Evolutionary conservation across 257 asterid species (phyloP).

Genomic region (Primulina tabacum): DNA sequence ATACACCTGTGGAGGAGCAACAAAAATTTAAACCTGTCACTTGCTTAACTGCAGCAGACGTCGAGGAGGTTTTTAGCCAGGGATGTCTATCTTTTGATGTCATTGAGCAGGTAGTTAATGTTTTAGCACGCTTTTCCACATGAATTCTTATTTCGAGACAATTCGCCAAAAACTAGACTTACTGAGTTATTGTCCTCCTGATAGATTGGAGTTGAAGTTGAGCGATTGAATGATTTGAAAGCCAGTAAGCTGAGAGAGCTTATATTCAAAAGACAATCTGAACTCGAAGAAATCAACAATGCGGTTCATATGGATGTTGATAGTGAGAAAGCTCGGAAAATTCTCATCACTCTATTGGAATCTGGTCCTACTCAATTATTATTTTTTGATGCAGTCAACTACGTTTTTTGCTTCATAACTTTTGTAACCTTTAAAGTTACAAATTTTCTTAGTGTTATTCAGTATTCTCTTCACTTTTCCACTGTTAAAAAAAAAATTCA

Average conservation of each 20-base stretch:
- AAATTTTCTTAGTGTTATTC: no score
- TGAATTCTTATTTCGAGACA: constrained; percentile 9
- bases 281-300: constrained; percentile 62
- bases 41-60: constrained; percentile 40
- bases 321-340: constrained; percentile 44
- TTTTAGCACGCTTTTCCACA: constrained; percentile 8
- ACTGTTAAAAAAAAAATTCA: neutral
- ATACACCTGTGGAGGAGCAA: constrained; percentile 51
- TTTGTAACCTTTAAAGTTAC: neutral
- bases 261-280: constrained; percentile 62
- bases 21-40: constrained; percentile 47
- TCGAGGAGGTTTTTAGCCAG: constrained; percentile 39
- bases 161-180: constrained; percentile 8
- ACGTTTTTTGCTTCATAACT: constrained; percentile 8
- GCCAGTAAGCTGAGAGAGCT: constrained; percentile 69
- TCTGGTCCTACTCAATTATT: constrained; percentile 43
- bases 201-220: constrained; percentile 65
- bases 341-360: constrained; percentile 44
- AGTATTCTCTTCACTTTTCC: neutral
- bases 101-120: constrained; percentile 56
- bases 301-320: constrained; percentile 67
- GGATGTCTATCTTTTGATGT: constrained; percentile 60
- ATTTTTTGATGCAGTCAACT: constrained; percentile 9
- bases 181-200: constrained; percentile 25
- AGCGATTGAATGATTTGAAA: constrained; percentile 51